These are phyloP conservation scores for Borovskyia barvae DNA, from an alignment of 208 protist genomes.

Conservation along the genomic window DNA sequence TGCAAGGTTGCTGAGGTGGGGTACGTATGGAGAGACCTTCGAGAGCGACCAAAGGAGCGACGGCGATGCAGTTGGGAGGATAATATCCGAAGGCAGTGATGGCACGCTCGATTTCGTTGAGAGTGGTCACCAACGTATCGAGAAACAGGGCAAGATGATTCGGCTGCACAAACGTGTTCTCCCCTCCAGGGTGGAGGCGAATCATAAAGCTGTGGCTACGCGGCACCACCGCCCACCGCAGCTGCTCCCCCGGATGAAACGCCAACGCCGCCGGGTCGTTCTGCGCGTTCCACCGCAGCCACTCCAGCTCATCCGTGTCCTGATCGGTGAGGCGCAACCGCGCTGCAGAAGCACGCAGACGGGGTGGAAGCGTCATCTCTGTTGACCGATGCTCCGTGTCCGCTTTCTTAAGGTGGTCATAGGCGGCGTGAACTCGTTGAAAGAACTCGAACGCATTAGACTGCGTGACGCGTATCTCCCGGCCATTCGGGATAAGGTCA, in stretches of 20 bases:
- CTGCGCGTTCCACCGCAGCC: conserved; percentile 8
- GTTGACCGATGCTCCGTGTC: neutral
- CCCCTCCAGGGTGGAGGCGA: conserved; percentile 18
- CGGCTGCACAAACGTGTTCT: conserved; percentile 9
- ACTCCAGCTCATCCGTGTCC: conserved; percentile 8
- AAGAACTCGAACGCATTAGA: conserved; percentile 47
- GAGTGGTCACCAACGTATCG: neutral
- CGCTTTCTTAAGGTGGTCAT: conserved; percentile 9
- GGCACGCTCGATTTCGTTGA: conserved; percentile 13
- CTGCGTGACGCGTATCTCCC: conserved; percentile 35
- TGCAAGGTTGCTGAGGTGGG: neutral
- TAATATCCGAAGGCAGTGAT: conserved; percentile 24
- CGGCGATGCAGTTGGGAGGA: conserved; percentile 11
- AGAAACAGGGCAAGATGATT: conserved; percentile 15
- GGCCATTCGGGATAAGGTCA: conserved; percentile 50
- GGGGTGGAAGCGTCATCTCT: neutral
- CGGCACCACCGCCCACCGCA: conserved; percentile 26
- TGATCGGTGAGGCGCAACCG: conserved; percentile 16
- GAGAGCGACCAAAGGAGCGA: neutral
- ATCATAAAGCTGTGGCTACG: conserved; percentile 21
- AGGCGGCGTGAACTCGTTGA: conserved; percentile 23
- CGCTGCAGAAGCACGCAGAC: conserved; percentile 6
- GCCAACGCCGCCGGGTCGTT: conserved; percentile 15
- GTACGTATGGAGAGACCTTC: neutral
- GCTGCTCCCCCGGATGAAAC: conserved; percentile 13